phyloP scores from a whole-genome alignment of 257 asterid species.

The Jaltomata sinuosa region DNA sequence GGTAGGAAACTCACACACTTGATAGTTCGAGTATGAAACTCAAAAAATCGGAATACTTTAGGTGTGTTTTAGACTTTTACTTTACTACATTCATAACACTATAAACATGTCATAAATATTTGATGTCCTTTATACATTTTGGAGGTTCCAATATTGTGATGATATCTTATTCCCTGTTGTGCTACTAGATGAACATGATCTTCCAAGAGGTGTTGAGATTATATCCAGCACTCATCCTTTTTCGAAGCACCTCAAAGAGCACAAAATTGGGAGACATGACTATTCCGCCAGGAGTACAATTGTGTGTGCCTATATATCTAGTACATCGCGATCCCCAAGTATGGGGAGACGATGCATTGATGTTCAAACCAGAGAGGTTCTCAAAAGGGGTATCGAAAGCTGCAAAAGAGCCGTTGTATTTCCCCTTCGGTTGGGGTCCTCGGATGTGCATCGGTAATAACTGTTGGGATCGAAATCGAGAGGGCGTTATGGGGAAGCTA shows the following conservation, averaged over 20 bases:
- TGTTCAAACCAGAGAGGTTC: conserved; percentile 9
- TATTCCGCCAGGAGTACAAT: background rate
- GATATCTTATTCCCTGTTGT: background rate
- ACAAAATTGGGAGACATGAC: background rate
- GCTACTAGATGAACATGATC: background rate
- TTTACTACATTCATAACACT: too few species aligned
- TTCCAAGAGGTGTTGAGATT: conserved; percentile 8
- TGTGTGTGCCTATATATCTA: background rate
- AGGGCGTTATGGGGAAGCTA: too few species aligned
- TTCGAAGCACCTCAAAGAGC: background rate
- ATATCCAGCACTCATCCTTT: background rate
- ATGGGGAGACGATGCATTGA: conserved; percentile 1
- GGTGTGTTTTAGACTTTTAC: too few species aligned
- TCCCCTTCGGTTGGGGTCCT: conserved; percentile 11
- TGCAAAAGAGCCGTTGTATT: background rate
- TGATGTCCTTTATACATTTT: too few species aligned
- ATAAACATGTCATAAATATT: too few species aligned
- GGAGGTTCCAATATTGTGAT: too few species aligned
- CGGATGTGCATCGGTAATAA: background rate
- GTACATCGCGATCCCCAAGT: background rate
- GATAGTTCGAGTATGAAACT: too few species aligned
- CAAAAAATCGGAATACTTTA: too few species aligned
- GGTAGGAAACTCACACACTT: too few species aligned
- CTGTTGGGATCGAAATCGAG: too few species aligned
- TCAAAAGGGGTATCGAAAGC: background rate